Conservation (phyloP, 805 yeast genomes). For the Candida argentea region DNA sequence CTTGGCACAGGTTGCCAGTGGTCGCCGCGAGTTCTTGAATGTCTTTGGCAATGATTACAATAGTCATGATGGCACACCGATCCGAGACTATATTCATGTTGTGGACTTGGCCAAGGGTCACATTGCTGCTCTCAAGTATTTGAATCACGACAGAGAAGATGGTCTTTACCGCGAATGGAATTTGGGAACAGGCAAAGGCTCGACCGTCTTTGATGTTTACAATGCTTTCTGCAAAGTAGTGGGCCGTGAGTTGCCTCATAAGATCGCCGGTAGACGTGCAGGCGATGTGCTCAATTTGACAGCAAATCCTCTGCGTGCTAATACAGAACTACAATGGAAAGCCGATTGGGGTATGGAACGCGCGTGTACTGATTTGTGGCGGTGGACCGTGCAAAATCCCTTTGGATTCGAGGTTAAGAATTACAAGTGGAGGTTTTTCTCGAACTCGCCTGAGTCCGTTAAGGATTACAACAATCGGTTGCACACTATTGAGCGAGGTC, state of each 20-base stretch:
- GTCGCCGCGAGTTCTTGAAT: slow-evolving; percentile 53
- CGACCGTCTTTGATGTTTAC: slow-evolving; percentile 65
- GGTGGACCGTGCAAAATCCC: slow-evolving; percentile 65
- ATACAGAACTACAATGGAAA: slow-evolving; percentile 54
- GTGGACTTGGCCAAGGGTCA: slow-evolving; percentile 75
- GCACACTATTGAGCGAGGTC: slow-evolving; percentile 24
- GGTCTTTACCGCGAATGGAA: slow-evolving; percentile 73
- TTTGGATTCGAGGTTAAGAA: slow-evolving; percentile 37
- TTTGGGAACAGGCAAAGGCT: slow-evolving; percentile 74
- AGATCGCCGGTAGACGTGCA: slow-evolving; percentile 54
- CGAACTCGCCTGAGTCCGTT: slow-evolving; percentile 4
- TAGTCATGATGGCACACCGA: slow-evolving; percentile 71
- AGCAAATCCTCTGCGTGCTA: slow-evolving; percentile 61
- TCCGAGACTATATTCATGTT: slow-evolving; percentile 74
- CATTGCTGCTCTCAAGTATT: slow-evolving; percentile 55
- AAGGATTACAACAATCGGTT: slow-evolving; percentile 18
- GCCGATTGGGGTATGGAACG: slow-evolving; percentile 45
- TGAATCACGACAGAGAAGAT: slow-evolving; percentile 23
- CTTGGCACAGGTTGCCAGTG: slow-evolving; percentile 70
- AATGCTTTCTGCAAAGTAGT: slow-evolving; percentile 55
- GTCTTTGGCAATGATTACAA: slow-evolving; percentile 67
- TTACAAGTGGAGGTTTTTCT: slow-evolving; percentile 24
- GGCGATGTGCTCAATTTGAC: slow-evolving; percentile 75
- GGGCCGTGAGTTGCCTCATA: slow-evolving; percentile 54
- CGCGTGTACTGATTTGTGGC: slow-evolving; percentile 70